A percentile compares a stretch with the other conserved stretches of the same genome.
These are phyloP conservation scores for Takakia lepidozioides DNA, from an alignment of 225 moss, liverwort and hornwort species.

Conservation along the genomic window DNA sequence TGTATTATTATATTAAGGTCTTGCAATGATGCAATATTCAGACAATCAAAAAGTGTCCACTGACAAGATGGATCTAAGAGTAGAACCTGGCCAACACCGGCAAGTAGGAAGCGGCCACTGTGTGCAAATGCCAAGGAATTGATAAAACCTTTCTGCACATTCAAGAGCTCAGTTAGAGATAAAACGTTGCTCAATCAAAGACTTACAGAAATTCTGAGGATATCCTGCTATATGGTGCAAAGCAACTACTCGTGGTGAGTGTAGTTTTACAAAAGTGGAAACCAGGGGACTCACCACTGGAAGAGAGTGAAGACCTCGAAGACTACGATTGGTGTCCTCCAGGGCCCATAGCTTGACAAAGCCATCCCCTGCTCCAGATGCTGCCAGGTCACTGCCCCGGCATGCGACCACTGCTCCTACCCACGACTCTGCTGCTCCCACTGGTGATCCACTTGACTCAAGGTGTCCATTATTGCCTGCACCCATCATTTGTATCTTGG, in stretches of 20 bases:
- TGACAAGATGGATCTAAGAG: too few species aligned
- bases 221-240: too few species aligned
- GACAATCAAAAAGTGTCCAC: too few species aligned
- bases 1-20: too few species aligned
- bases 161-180: too few species aligned
- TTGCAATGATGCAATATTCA: too few species aligned
- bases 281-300: slow-evolving; percentile 79
- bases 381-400: slow-evolving; percentile 79
- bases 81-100: slow-evolving; percentile 87
- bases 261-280: too few species aligned
- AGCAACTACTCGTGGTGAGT: too few species aligned
- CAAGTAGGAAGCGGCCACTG: slow-evolving; percentile 81
- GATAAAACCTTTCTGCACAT: slow-evolving; percentile 80
- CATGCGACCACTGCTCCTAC: slow-evolving; percentile 92
- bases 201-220: too few species aligned
- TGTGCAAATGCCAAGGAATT: slow-evolving; percentile 83
- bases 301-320: slow-evolving; percentile 56
- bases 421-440: slow-evolving; percentile 71
- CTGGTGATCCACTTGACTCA: slow-evolving; percentile 4
- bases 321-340: slow-evolving; percentile 58
- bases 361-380: slow-evolving; percentile 98
- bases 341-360: slow-evolving; percentile 83
- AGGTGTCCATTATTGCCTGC: slow-evolving; percentile 26
- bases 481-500: slow-evolving; percentile 5
- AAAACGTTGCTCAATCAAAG: too few species aligned